Conservation (phyloP, 108 stramenopile species). For the Hondaea fermentalgiana region DNA sequence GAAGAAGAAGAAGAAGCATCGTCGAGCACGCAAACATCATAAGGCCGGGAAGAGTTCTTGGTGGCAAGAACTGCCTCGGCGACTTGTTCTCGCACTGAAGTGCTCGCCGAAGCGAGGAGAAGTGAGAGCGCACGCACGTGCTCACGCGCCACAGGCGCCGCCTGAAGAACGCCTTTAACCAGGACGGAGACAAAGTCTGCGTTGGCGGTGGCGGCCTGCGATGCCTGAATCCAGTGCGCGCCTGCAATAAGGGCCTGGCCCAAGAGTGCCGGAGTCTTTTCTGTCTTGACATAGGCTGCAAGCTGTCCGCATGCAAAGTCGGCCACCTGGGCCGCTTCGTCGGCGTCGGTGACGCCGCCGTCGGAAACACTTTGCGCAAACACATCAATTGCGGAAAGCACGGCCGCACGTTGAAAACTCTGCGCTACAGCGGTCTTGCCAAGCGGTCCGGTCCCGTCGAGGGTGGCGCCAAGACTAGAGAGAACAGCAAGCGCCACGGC, state of each 20-base stretch:
- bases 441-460: background rate
- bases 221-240: background rate
- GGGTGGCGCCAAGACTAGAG: background rate
- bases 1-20: background rate
- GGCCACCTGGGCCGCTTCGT: background rate
- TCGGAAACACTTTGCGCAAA: background rate
- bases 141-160: background rate
- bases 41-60: background rate
- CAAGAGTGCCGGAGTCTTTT: background rate
- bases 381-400: background rate
- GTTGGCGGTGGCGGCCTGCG: background rate
- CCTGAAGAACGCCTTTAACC: background rate
- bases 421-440: slow-evolving; percentile 3
- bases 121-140: background rate
- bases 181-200: background rate
- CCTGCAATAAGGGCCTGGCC: background rate
- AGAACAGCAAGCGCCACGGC: background rate
- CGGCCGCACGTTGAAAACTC: background rate
- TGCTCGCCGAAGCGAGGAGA: background rate
- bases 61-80: background rate
- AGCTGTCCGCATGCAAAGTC: background rate
- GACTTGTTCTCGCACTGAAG: background rate
- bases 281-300: background rate
- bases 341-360: background rate
- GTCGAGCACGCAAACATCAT: background rate